Conservation (phyloP, 768 basidiomycete genomes). For the Pulveroboletus sp. region DNA sequence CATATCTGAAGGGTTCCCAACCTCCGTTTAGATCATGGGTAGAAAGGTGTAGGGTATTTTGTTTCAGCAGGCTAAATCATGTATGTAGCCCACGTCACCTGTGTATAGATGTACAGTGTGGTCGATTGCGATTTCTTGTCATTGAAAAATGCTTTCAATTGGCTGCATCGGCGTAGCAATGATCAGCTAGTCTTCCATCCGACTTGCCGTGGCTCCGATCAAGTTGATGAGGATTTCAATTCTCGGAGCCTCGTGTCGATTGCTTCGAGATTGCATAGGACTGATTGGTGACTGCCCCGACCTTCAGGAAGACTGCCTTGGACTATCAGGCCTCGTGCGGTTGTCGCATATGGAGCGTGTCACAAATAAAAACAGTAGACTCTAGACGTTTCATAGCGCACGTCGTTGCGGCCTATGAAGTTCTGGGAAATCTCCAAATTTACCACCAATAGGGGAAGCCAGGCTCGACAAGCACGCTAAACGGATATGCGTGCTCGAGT, state of each 20-base stretch:
- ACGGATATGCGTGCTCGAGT: neutral
- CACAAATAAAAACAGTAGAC: neutral
- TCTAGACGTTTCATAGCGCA: neutral
- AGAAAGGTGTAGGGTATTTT: slow-evolving; percentile 17
- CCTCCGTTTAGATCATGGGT: slow-evolving; percentile 14
- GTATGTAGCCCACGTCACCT: neutral
- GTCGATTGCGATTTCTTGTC: neutral
- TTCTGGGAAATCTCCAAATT: neutral
- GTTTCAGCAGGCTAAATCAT: neutral
- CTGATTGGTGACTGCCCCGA: neutral
- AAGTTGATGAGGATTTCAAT: neutral
- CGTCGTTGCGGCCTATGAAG: no score
- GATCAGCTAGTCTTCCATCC: no score
- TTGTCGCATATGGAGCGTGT: neutral
- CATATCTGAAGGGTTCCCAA: neutral
- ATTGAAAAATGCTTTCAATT: no score
- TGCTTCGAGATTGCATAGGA: neutral
- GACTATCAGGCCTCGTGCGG: neutral
- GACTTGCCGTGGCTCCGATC: no score
- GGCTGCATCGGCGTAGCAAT: no score
- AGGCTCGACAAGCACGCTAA: neutral
- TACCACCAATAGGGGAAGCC: neutral
- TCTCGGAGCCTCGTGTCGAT: neutral
- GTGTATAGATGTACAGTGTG: neutral
- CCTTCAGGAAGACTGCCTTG: neutral